A percentile compares a stretch with the other conserved stretches of the same genome.
Evolutionary conservation across 2,329 filamentous ascomycete species (phyloP).

Genomic region (Colletotrichum sp.): DNA sequence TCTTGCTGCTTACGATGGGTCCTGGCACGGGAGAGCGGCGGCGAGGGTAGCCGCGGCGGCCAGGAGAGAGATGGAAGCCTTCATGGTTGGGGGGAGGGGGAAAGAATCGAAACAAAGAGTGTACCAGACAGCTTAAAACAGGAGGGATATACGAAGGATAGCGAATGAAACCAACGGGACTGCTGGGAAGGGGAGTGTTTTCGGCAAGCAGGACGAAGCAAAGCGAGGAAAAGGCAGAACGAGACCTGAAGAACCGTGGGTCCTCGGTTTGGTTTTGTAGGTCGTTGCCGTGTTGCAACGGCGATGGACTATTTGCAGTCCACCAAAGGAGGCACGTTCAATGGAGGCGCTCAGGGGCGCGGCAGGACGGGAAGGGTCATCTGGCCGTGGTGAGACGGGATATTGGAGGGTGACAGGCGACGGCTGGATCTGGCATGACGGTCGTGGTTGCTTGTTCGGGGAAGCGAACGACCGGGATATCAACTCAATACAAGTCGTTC

Average conservation of each 20-base stretch:
- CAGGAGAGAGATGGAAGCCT: conserved; percentile 5
- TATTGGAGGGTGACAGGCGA: neutral
- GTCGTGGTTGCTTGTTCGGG: neutral
- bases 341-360: neutral
- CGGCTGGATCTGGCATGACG: neutral
- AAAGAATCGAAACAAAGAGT: neutral
- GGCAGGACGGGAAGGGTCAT: neutral
- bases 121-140: conserved; percentile 4
- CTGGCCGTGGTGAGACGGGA: neutral
- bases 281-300: neutral
- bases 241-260: neutral
- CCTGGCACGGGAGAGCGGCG: conserved; percentile 6
- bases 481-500: neutral
- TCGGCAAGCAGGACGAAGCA: neutral
- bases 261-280: conserved; percentile 1
- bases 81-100: neutral
- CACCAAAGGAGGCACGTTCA: neutral
- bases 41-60: neutral
- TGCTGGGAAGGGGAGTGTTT: neutral
- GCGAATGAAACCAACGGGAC: neutral
- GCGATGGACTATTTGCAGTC: neutral
- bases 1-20: neutral
- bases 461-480: neutral
- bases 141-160: neutral
- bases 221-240: neutral